phyloP scores from a whole-genome alignment of 2,329 filamentous ascomycete species.

The Neofusicoccum laricinum region DNA sequence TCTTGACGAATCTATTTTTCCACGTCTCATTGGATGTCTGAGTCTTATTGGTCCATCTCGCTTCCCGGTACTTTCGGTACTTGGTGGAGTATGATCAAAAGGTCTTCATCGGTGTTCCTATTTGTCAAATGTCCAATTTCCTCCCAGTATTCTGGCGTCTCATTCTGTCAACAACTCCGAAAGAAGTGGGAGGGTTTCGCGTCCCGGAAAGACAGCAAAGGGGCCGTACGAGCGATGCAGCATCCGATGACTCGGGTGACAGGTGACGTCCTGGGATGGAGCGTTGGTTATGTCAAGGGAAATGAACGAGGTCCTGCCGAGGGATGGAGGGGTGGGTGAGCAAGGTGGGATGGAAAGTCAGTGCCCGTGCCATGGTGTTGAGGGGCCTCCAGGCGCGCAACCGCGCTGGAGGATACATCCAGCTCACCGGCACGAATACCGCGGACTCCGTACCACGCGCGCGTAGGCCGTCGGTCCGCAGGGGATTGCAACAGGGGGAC shows the following conservation, averaged over 20 bases:
- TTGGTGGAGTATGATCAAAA: neutral
- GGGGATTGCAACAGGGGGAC: neutral
- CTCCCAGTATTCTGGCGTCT: neutral
- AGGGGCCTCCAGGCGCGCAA: neutral
- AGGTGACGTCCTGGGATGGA: neutral
- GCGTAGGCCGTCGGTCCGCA: neutral
- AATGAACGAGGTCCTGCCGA: neutral
- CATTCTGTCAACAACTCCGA: neutral
- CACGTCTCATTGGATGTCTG: neutral
- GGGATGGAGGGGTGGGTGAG: neutral
- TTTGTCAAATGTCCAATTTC: slow-evolving; percentile 4
- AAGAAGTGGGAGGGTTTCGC: neutral
- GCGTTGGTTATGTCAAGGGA: neutral
- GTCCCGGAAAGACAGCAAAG: neutral
- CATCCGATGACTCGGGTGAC: neutral
- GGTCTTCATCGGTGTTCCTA: neutral
- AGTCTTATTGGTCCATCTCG: slow-evolving; percentile 10
- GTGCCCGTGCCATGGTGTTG: neutral
- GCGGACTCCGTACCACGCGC: neutral
- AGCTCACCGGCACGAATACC: neutral
- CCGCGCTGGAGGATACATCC: neutral
- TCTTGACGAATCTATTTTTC: neutral
- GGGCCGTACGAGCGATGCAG: neutral
- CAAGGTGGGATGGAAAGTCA: neutral
- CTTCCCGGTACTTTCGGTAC: slow-evolving; percentile 6